Evolutionary conservation across 2,329 filamentous ascomycete genomes (phyloP).

Genomic region (Fusarium falciforme): DNA sequence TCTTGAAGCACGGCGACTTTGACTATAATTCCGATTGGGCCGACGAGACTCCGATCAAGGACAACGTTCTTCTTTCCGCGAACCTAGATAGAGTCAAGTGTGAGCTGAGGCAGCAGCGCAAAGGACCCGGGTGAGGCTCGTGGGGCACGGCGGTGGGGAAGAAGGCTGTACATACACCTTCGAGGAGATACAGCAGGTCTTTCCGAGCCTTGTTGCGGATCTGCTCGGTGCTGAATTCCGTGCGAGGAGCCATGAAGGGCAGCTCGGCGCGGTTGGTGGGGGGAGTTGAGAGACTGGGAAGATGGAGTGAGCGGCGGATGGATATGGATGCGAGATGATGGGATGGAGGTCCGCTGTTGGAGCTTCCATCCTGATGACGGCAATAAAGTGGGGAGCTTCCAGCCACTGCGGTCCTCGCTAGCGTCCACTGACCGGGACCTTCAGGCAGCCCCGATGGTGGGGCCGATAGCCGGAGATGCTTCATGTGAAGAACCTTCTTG

Average conservation of each 20-base stretch:
- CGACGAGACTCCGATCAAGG: conserved; percentile 89
- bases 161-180: conserved; percentile 80
- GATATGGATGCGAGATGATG: conserved; percentile 6
- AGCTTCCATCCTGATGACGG: conserved; percentile 35
- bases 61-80: conserved; percentile 99
- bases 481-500: neutral
- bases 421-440: neutral
- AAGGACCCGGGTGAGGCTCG: conserved; percentile 20
- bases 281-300: conserved; percentile 5
- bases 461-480: neutral
- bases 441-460: conserved; percentile 5
- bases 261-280: conserved; percentile 53
- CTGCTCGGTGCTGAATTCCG: conserved; percentile 78
- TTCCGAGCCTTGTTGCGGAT: conserved; percentile 86
- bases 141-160: conserved; percentile 24
- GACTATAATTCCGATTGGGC: conserved; percentile 89
- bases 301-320: neutral
- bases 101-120: conserved; percentile 16
- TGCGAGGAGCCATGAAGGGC: conserved; percentile 74
- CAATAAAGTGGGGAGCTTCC: conserved; percentile 31
- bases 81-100: conserved; percentile 69
- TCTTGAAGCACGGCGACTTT: conserved; percentile 96
- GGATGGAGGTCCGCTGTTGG: conserved; percentile 7
- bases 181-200: conserved; percentile 89
- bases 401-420: neutral